Conservation (phyloP, 2,329 filamentous ascomycete genomes). For the Calonectria naviculata region DNA sequence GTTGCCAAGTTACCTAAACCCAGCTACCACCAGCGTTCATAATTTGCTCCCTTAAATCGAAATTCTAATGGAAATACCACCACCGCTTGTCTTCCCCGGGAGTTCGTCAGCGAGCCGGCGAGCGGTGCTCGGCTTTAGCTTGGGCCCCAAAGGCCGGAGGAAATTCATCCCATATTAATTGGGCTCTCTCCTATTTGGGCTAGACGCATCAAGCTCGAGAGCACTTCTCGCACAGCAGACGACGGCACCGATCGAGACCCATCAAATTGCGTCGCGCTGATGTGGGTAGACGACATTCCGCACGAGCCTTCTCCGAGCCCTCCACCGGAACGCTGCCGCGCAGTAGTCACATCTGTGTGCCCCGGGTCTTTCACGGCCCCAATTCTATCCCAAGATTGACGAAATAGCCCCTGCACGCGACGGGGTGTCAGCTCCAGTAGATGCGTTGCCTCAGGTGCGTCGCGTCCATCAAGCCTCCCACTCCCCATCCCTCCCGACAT, state of each 20-base stretch:
- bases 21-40: background rate
- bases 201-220: background rate
- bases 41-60: background rate
- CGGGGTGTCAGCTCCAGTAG: background rate
- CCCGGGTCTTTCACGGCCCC: background rate
- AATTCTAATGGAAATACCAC: background rate
- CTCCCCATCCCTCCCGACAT: background rate
- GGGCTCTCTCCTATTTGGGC: background rate
- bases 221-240: background rate
- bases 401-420: background rate
- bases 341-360: background rate
- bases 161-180: slow-evolving; percentile 10
- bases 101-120: background rate
- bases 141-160: background rate
- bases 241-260: background rate
- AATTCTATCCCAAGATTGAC: background rate
- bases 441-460: background rate
- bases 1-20: background rate
- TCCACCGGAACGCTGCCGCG: background rate
- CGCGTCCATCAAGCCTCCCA: background rate
- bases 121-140: background rate
- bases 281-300: background rate
- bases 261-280: no score
- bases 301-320: background rate
- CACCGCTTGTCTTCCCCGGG: background rate